Conservation (phyloP, 2,329 filamentous ascomycete genomes). For the Colletotrichum falcatum region DNA sequence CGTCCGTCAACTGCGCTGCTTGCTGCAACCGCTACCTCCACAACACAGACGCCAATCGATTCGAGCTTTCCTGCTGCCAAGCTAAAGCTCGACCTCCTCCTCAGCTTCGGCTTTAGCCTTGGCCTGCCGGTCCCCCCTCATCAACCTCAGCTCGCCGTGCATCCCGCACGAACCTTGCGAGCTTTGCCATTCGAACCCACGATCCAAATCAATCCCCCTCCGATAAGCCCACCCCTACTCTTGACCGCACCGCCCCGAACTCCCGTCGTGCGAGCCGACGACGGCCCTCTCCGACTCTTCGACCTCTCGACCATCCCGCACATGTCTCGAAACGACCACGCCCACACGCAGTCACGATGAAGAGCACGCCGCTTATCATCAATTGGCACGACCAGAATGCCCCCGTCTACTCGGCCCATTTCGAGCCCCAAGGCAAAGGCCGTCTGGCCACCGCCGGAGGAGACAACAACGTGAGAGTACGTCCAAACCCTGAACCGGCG, state of each 20-base stretch:
- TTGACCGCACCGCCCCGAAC: background rate
- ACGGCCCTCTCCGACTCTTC: background rate
- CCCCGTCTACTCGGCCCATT: conserved; percentile 97
- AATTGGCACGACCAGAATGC: conserved; percentile 99
- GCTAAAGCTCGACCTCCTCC: conserved; percentile 32
- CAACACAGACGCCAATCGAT: conserved; percentile 19
- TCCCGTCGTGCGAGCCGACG: conserved; percentile 25
- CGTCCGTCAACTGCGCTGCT: conserved; percentile 25
- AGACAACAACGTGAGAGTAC: conserved; percentile 94
- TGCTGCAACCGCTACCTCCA: conserved; percentile 35
- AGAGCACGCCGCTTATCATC: conserved; percentile 94
- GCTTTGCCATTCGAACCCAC: conserved; percentile 34
- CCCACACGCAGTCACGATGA: conserved; percentile 74
- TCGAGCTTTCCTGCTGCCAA: conserved; percentile 30
- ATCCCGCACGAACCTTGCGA: conserved; percentile 34
- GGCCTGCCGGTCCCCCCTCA: conserved; percentile 11
- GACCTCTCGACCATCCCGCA: conserved; percentile 27
- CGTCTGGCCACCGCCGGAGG: conserved; percentile 93
- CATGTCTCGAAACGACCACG: conserved; percentile 41
- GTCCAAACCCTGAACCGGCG: conserved; percentile 47
- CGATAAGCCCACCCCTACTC: conserved; percentile 14
- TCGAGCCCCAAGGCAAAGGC: conserved; percentile 91
- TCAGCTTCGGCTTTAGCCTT: conserved; percentile 11
- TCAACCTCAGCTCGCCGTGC: conserved; percentile 16
- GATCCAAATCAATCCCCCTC: background rate